phyloP scores from a whole-genome alignment of 2,329 filamentous ascomycete species.

The Sporothrix schenckii region DNA sequence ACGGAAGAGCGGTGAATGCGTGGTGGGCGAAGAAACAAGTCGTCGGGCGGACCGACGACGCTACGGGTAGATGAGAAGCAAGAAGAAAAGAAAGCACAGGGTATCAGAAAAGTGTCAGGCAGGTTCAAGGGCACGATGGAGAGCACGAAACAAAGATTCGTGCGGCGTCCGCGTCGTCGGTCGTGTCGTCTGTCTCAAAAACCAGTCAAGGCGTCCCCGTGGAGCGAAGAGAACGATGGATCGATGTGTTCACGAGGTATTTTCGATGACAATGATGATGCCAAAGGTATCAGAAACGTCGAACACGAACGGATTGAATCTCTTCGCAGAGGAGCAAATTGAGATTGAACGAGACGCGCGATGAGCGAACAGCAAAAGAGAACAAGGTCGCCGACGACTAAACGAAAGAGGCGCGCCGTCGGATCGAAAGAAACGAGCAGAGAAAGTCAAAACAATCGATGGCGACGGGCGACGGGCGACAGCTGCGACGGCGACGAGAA shows the following conservation, averaged over 20 bases:
- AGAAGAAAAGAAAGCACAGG: neutral
- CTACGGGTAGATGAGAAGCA: neutral
- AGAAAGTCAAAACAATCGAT: neutral
- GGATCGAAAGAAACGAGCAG: neutral
- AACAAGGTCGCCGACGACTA: neutral
- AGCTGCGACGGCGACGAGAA: neutral
- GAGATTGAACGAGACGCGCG: neutral
- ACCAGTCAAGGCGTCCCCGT: conserved; percentile 67
- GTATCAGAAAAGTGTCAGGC: neutral
- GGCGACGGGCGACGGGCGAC: neutral
- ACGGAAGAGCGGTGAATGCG: conserved; percentile 73
- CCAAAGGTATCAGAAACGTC: neutral
- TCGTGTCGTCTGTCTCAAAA: conserved; percentile 38
- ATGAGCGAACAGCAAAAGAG: neutral
- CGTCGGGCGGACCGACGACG: conserved; percentile 35
- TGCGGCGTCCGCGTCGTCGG: neutral
- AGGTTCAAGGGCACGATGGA: neutral
- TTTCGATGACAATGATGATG: neutral
- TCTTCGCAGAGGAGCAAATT: conserved; percentile 9
- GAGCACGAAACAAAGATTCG: neutral
- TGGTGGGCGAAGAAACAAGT: conserved; percentile 57
- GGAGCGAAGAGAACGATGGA: neutral
- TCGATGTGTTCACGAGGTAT: neutral
- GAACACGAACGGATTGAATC: neutral
- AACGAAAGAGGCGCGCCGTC: conserved; percentile 22